Evolutionary conservation across 768 basidiomycete species (phyloP).

Genomic region (Vishniacozyma victoriae): DNA sequence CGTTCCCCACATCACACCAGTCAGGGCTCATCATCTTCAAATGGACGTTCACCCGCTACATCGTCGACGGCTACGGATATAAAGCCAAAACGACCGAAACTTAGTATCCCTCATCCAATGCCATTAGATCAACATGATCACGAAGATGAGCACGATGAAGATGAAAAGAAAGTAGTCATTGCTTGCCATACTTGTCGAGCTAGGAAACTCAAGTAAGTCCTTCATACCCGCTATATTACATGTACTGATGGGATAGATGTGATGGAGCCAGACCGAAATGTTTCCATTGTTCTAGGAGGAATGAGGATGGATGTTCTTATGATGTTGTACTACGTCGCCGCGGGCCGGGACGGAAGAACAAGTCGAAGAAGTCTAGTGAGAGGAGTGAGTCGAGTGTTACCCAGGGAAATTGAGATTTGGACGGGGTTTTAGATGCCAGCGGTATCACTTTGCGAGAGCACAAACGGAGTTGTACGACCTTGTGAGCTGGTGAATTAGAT

Average conservation of each 20-base stretch:
- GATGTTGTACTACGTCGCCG: constrained; percentile 41
- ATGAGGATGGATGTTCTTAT: constrained; percentile 37
- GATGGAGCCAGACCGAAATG: constrained; percentile 45
- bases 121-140: constrained; percentile 1
- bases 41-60: not conserved
- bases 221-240: not conserved
- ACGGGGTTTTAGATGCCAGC: too few species aligned
- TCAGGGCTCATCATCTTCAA: not conserved
- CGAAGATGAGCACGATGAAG: constrained; percentile 5
- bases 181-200: constrained; percentile 36
- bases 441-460: too few species aligned
- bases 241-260: constrained; percentile 26
- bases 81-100: not conserved
- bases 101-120: not conserved
- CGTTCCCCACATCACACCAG: not conserved
- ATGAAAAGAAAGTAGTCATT: constrained; percentile 21
- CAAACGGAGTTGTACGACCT: too few species aligned
- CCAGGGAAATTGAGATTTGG: constrained; percentile 2
- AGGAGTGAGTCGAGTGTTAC: not conserved
- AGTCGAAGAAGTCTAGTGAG: constrained; percentile 10
- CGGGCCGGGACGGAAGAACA: constrained; percentile 46
- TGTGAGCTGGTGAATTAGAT: too few species aligned
- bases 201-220: constrained; percentile 32
- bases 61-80: not conserved
- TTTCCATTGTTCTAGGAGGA: constrained; percentile 37